Conservation (phyloP, 257 asterid species). For the Haberlea rhodopensis region DNA sequence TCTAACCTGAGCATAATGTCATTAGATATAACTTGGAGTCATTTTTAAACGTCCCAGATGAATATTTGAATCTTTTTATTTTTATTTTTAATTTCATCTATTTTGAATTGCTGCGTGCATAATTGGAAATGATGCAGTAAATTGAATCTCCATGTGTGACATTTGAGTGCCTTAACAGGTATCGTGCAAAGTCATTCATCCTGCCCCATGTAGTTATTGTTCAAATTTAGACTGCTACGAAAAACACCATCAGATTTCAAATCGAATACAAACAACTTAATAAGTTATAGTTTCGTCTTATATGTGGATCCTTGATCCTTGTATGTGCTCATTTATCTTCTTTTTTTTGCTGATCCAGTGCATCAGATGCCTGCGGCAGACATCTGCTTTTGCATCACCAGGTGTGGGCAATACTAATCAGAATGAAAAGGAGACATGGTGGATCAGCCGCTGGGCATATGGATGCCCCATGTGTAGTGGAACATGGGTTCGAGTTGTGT, state of each 20-base stretch:
- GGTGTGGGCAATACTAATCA: constrained; percentile 45
- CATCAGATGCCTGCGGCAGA: constrained; percentile 95
- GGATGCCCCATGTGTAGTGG: constrained; percentile 99
- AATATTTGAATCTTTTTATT: background rate
- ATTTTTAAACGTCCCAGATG: background rate
- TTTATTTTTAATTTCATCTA: background rate
- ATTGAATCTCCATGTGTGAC: background rate
- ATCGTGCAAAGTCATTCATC: background rate
- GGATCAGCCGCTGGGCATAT: constrained; percentile 93
- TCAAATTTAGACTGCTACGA: too few relatives aligned
- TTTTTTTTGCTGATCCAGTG: constrained; percentile 55
- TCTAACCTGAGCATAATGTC: background rate
- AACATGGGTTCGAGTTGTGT: constrained; percentile 91
- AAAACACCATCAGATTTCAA: too few relatives aligned
- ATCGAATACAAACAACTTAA: background rate
- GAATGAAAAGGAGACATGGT: constrained; percentile 83
- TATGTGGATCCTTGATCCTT: background rate
- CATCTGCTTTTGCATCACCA: constrained; percentile 80
- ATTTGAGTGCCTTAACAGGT: background rate
- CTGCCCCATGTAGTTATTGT: background rate
- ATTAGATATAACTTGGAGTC: too few relatives aligned
- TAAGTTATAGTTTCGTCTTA: background rate
- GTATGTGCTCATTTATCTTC: background rate
- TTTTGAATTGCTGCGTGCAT: background rate
- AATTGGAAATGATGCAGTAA: background rate